Evolutionary conservation across 768 basidiomycete species (phyloP).

Genomic region (Trametes meyenii): DNA sequence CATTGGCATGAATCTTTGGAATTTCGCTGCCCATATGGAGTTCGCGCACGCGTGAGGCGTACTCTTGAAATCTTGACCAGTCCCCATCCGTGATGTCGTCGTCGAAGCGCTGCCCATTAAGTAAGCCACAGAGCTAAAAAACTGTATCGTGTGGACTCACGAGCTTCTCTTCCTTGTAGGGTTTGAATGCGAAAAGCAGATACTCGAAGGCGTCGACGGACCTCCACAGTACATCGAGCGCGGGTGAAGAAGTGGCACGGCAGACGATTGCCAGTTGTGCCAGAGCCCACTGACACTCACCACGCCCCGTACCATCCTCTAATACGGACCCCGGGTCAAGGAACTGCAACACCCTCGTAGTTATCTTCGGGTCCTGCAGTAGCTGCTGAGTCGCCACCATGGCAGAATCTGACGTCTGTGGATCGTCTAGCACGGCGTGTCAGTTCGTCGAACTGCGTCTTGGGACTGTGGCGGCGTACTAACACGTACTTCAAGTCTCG

Average conservation of each 20-base stretch:
- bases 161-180: background rate
- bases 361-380: too few relatives aligned
- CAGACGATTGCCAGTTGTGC: slow-evolving; percentile 1
- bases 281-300: background rate
- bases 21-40: background rate
- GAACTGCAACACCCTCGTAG: background rate
- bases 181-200: background rate
- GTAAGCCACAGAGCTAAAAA: background rate
- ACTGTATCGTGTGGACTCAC: background rate
- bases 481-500: too few relatives aligned
- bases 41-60: slow-evolving; percentile 1
- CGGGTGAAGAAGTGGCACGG: background rate
- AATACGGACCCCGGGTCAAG: background rate
- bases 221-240: background rate
- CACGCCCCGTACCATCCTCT: background rate
- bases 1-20: background rate
- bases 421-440: too few relatives aligned
- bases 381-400: too few relatives aligned
- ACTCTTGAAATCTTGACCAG: slow-evolving; percentile 1
- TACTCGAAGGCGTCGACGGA: background rate
- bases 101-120: background rate
- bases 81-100: background rate
- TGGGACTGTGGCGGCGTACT: too few relatives aligned
- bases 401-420: too few relatives aligned
- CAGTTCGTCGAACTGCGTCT: too few relatives aligned